Evolutionary conservation across 2,329 filamentous ascomycete species (phyloP), one percentile per base, ranked within the genome.

Genomic region (Cyphellophora attinorum): DNA sequence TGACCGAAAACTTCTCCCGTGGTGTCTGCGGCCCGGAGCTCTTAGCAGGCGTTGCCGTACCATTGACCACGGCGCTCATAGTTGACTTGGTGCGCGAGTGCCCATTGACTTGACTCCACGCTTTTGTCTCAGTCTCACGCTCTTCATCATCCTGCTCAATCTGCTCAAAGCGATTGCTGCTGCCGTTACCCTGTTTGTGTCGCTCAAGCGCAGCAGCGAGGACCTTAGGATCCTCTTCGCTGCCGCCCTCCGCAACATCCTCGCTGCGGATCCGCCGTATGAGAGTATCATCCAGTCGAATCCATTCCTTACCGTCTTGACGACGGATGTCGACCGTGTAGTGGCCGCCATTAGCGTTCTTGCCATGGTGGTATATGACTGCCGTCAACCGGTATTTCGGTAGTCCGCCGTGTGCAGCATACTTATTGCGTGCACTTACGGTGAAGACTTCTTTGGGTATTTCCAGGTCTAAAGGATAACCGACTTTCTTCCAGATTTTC

Each of bases 401-500:
- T 40, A 84, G 67, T 2, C 77, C 75, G 28, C 79, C 78, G 44
- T 80, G 76, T 11, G 74, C 66, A 16, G 72, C 66, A 44, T 83
- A 65, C 29, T 70, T 70, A 46, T 76, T 77, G 34, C 81, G 76
- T 55, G 79, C 81, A 51, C 81, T 74, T 18, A 80, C 76, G 8
- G 86, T 81, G 51, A 98, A 81, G 6, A 85, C 81, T 54, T 96
- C 89, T 38, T 80, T 81, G 1, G 91, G 91, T 43, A 98, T 85
- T 55, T 96, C 89, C 33, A 98, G 70, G 52, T 96, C 88, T 17
- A 98, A 67, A 0, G 91, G 91, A 53, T 98, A 98, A 13, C 86
- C 89, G 39, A 98, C 72, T 64, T 89, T 93, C 67, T 96, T 98
- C 85, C 89, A 95, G 45, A 96, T 93, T 68, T 98, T 98, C 52